phyloP scores from a whole-genome alignment of 305 asterid genomes.

The Fraxinus ornus region DNA sequence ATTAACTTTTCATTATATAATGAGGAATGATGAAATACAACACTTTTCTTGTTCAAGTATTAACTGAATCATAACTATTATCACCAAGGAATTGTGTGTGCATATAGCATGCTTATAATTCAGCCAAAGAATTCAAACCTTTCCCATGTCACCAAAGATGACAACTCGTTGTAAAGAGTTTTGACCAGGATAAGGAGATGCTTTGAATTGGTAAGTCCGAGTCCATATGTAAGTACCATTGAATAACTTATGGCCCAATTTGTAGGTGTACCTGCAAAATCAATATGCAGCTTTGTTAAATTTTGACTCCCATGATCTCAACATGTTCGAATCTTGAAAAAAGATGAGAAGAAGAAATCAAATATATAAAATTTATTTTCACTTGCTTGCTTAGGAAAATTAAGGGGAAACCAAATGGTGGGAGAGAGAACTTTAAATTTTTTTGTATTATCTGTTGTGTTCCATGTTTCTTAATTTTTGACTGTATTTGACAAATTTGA shows the following conservation, averaged over 20 bases:
- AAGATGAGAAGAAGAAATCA: not conserved
- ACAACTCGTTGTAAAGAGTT: slow-evolving; percentile 71
- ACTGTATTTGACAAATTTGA: not conserved
- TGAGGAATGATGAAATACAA: not conserved
- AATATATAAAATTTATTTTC: not conserved
- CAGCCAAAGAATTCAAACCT: slow-evolving; percentile 47
- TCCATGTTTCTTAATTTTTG: not conserved
- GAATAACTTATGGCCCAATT: slow-evolving; percentile 65
- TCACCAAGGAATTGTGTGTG: not conserved
- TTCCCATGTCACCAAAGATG: slow-evolving; percentile 96
- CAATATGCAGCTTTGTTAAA: not conserved
- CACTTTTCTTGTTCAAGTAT: not conserved
- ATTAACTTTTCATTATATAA: not conserved
- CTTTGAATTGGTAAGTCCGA: slow-evolving; percentile 53
- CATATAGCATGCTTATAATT: not conserved
- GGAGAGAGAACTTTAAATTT: not conserved
- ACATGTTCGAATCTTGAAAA: not conserved
- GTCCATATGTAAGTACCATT: slow-evolving; percentile 64
- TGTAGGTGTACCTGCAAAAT: slow-evolving; percentile 71
- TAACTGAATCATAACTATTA: not conserved
- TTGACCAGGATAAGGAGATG: slow-evolving; percentile 95
- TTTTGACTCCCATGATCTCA: not conserved
- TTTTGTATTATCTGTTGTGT: not conserved
- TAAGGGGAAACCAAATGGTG: not conserved
- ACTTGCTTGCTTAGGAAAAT: not conserved